Conservation (phyloP, 2,329 filamentous ascomycete genomes). For the Juglanconis oblonga region DNA sequence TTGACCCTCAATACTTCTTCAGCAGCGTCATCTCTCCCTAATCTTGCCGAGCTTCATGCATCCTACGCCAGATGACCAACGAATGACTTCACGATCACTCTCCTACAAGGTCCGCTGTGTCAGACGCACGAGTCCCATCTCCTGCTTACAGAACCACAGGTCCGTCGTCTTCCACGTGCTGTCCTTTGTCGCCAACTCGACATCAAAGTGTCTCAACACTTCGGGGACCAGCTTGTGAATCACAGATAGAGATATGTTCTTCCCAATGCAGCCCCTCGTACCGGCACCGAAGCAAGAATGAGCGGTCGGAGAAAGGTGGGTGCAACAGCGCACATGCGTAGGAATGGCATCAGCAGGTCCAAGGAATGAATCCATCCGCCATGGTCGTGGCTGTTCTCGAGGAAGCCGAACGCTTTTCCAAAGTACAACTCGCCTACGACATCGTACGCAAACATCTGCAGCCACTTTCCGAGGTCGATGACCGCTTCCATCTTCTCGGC, state of each 20-base stretch:
- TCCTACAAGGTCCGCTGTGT: background rate
- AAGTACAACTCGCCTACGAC: slow-evolving; percentile 22
- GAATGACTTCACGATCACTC: too few relatives aligned
- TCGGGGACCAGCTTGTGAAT: slow-evolving; percentile 22
- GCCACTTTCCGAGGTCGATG: background rate
- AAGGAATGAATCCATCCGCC: slow-evolving; percentile 19
- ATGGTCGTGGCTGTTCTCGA: slow-evolving; percentile 19
- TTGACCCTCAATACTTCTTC: too few relatives aligned
- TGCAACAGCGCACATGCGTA: slow-evolving; percentile 19
- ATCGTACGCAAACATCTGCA: slow-evolving; percentile 15
- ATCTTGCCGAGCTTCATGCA: too few relatives aligned
- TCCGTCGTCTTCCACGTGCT: slow-evolving; percentile 19
- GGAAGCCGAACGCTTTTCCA: slow-evolving; percentile 20
- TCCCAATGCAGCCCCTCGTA: slow-evolving; percentile 46
- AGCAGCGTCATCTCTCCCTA: too few relatives aligned
- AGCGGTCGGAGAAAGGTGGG: slow-evolving; percentile 17
- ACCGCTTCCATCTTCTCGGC: background rate
- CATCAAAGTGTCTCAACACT: slow-evolving; percentile 18
- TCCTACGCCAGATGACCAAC: too few relatives aligned
- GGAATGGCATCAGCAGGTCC: slow-evolving; percentile 17
- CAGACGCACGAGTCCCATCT: slow-evolving; percentile 2
- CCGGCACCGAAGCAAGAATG: slow-evolving; percentile 28
- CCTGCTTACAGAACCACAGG: slow-evolving; percentile 21
- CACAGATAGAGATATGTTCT: slow-evolving; percentile 21
- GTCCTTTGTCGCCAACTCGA: slow-evolving; percentile 17